A percentile compares a stretch with the other conserved stretches of the same genome.
phyloP scores from a whole-genome alignment of 2,329 filamentous ascomycete genomes.

The Fusarium praegraminearum region DNA sequence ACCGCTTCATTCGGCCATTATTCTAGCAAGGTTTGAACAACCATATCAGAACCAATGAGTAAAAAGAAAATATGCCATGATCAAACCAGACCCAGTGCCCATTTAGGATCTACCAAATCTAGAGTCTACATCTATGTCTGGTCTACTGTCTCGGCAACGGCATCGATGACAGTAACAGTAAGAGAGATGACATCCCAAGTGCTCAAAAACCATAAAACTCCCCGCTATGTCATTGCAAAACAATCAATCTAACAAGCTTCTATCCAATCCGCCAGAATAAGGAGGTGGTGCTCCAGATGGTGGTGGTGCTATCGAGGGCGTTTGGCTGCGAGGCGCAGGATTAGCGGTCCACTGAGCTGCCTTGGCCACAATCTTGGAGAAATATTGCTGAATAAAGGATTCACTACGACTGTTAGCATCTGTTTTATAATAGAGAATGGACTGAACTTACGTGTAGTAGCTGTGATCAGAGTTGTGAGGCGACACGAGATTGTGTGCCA shows the following conservation, averaged over 20 bases:
- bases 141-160: constrained; percentile 1
- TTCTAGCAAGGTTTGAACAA: neutral
- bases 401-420: constrained; percentile 63
- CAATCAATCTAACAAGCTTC: constrained; percentile 43
- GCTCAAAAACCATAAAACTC: constrained; percentile 33
- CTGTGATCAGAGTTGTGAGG: constrained; percentile 83
- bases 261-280: constrained; percentile 14
- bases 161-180: constrained; percentile 4
- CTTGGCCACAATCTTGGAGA: constrained; percentile 74
- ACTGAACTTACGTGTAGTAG: constrained; percentile 76
- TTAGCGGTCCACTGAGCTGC: constrained; percentile 55
- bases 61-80: neutral
- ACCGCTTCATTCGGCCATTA: neutral
- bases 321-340: constrained; percentile 12
- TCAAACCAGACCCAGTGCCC: neutral
- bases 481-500: constrained; percentile 91
- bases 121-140: constrained; percentile 28
- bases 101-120: constrained; percentile 16
- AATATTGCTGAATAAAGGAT: constrained; percentile 82
- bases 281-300: constrained; percentile 43
- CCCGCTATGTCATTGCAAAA: constrained; percentile 27
- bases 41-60: rapidly evolving
- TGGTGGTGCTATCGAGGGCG: constrained; percentile 24
- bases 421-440: neutral
- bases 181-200: constrained; percentile 6